phyloP scores from a whole-genome alignment of 257 asterid genomes.

The Striga asiatica region DNA sequence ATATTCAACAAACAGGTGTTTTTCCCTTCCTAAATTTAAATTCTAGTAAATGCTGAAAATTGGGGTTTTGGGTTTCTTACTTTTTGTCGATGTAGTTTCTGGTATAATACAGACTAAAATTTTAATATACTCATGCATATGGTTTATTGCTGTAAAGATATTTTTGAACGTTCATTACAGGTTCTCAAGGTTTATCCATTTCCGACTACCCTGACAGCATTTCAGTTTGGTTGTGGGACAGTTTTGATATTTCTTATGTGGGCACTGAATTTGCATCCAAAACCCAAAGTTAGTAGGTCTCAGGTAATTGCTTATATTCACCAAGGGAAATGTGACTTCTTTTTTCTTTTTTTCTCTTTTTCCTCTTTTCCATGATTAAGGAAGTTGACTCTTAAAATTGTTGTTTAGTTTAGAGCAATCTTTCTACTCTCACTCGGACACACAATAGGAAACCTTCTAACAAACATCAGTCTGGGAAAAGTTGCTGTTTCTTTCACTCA shows the following conservation, averaged over 20 bases:
- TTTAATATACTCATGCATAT: not conserved
- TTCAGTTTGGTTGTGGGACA: constrained; percentile 80
- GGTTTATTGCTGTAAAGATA: not conserved
- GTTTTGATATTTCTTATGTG: constrained; percentile 51
- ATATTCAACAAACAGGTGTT: constrained; percentile 77
- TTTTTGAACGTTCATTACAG: constrained; percentile 25
- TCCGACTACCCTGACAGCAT: constrained; percentile 76
- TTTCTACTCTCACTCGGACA: constrained; percentile 57
- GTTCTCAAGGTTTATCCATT: constrained; percentile 66
- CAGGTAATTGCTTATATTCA: constrained; percentile 30
- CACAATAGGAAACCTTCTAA: constrained; percentile 73
- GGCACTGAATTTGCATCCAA: constrained; percentile 59
- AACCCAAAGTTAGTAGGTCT: constrained; percentile 51
- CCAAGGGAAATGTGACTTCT: no score
- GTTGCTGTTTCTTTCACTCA: constrained; percentile 93
- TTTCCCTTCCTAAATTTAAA: not conserved
- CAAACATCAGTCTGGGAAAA: constrained; percentile 78
- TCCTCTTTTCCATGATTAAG: no score
- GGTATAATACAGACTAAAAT: no score
- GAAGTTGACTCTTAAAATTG: not conserved
- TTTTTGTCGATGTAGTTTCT: no score
- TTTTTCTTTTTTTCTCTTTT: not conserved
- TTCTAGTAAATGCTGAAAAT: no score
- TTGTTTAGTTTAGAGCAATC: constrained; percentile 43
- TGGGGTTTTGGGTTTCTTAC: no score